Evolutionary conservation across 805 yeast genomes (phyloP), one percentile per base, ranked within the genome.

Genomic region (Saccharomycopsis javanensis): DNA sequence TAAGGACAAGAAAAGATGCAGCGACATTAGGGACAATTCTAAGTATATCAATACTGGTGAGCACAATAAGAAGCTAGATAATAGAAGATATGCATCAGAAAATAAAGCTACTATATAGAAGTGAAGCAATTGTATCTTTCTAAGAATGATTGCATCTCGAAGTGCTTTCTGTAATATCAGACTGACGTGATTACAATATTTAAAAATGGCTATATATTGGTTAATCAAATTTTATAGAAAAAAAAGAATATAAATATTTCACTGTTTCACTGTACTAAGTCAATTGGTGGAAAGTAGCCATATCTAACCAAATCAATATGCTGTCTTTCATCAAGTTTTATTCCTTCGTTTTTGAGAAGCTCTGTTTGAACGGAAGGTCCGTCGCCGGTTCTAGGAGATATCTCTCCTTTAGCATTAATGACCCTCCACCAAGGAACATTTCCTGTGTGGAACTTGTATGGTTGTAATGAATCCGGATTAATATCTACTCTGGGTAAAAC

Each of bases 391-490:
- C 86, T 66, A 2, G 78, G 77, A 4, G 89, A 79, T 1, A 86
- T 81, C 18, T 69, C 72, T 0, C 94, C 94, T 16, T 78, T 69
- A n/a, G 86, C 73, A 25, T 78, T 76, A 8, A 87, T 72, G 1
- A 87, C 86, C 35, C 95, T 69, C 92, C 92, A 86, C 95, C 95
- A 87, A 3, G 92, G 92, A 13, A 86, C 77, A 8, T 70, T 71
- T 1, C 62, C 67, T 8, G 64, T 54, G 55, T 70, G 68, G 61
- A 69, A 69, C 34, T 62, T 48, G 48, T 73, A 61, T 31, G 34
- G 35, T 20, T 30, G 4, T 27, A 15, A 30, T 23, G n/a, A 34
- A 5, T 61, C 62, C 16, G 64, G 63, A 4, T 69, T 61, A 28
- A 71, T 66, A 15, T 59, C 60, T 4, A 57, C 35, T 48, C 64